Percentiles rank a stretch among this genome's conserved stretches.
These are phyloP conservation scores for Rubus idaeus DNA, from an alignment of 306 rosid species.

Conservation along the genomic window DNA sequence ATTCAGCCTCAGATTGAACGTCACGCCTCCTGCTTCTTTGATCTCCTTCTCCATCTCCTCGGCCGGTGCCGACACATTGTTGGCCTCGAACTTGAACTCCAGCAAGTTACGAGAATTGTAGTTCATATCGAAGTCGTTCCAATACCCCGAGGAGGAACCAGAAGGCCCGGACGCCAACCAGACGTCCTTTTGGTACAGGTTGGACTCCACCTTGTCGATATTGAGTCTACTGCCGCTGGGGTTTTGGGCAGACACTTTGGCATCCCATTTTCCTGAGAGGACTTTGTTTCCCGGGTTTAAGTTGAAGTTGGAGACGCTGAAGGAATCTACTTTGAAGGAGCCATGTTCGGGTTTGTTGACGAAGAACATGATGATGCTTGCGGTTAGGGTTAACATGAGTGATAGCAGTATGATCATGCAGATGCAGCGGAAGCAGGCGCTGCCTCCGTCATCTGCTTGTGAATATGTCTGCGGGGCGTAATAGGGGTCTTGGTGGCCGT, in stretches of 20 bases:
- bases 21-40: constrained; percentile 23
- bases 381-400: not conserved
- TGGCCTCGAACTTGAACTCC: constrained; percentile 15
- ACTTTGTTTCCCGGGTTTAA: constrained; percentile 6
- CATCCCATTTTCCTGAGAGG: constrained; percentile 42
- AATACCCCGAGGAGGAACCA: not conserved
- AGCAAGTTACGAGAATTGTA: not conserved
- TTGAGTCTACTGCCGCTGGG: not conserved
- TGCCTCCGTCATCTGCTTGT: constrained; percentile 1
- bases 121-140: not conserved
- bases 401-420: constrained; percentile 1
- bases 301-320: constrained; percentile 40
- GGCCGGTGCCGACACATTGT: not conserved
- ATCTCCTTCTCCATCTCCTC: constrained; percentile 31
- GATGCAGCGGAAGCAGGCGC: constrained; percentile 34
- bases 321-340: constrained; percentile 23
- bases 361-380: constrained; percentile 21
- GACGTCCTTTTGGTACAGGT: constrained; percentile 13
- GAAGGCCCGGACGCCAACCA: not conserved
- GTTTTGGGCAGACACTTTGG: not conserved
- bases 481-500: not conserved
- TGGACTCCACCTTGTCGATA: constrained; percentile 18
- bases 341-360: constrained; percentile 36
- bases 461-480: constrained; percentile 1
- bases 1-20: constrained; percentile 24